Evolutionary conservation across 2,329 filamentous ascomycete genomes (phyloP).

Genomic region (Paecilomyces dactylethromorphus): DNA sequence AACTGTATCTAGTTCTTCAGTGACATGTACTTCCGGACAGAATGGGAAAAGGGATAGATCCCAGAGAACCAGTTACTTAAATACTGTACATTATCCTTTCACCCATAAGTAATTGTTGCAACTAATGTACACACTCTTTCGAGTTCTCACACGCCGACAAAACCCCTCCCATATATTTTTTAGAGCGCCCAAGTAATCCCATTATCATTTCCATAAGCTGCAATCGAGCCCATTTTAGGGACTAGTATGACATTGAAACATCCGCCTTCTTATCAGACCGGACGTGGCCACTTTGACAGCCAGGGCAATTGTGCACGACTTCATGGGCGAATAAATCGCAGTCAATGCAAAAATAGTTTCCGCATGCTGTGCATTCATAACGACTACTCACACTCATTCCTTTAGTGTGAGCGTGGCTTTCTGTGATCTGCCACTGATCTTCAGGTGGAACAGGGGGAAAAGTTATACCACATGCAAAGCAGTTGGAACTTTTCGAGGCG

Average conservation of each 20-base stretch:
- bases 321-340: slow-evolving; percentile 95
- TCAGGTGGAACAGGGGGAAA: slow-evolving; percentile 55
- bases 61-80: neutral
- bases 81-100: neutral
- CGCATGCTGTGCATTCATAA: slow-evolving; percentile 84
- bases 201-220: neutral
- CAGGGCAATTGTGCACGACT: slow-evolving; percentile 90
- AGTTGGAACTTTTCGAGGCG: slow-evolving; percentile 57
- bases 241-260: neutral
- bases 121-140: neutral
- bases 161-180: neutral
- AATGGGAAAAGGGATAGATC: too few relatives aligned
- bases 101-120: neutral
- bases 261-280: neutral
- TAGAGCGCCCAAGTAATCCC: neutral
- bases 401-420: slow-evolving; percentile 38
- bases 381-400: slow-evolving; percentile 78
- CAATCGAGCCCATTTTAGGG: neutral
- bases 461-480: slow-evolving; percentile 67
- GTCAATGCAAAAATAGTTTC: slow-evolving; percentile 92
- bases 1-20: too few relatives aligned
- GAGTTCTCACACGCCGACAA: neutral
- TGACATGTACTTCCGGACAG: too few relatives aligned
- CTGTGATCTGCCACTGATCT: slow-evolving; percentile 25
- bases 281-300: slow-evolving; percentile 56